phyloP scores from a whole-genome alignment of 306 rosid genomes.

The Dryas drummondii region DNA sequence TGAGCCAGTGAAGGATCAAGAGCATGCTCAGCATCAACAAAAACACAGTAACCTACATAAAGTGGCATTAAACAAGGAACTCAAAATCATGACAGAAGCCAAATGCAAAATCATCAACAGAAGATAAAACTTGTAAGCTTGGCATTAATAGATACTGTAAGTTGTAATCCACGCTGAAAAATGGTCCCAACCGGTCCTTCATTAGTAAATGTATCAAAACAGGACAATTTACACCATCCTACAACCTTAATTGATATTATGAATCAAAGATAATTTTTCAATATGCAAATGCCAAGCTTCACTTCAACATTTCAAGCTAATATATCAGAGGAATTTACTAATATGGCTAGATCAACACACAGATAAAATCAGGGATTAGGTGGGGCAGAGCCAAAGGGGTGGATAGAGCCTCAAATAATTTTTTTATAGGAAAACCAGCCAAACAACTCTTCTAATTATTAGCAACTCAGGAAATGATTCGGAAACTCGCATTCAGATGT shows the following conservation, averaged over 20 bases:
- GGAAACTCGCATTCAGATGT: not conserved
- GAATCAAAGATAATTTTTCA: not conserved
- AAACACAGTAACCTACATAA: constrained; percentile 68
- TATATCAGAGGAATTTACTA: not conserved
- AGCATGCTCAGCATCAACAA: constrained; percentile 95
- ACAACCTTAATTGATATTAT: not conserved
- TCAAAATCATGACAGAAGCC: constrained; percentile 9
- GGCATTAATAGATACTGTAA: not conserved
- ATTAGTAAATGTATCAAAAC: not conserved
- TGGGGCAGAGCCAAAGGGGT: no score
- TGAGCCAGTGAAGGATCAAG: constrained; percentile 79
- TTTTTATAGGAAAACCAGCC: not conserved
- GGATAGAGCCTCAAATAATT: not conserved
- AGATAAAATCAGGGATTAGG: not conserved
- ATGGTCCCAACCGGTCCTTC: not conserved
- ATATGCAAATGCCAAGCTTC: not conserved
- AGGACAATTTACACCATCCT: not conserved
- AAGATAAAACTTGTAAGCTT: constrained; percentile 1
- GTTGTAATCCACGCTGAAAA: not conserved
- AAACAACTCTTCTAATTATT: not conserved
- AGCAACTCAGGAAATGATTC: not conserved
- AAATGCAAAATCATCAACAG: constrained; percentile 12
- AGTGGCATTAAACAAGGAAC: constrained; percentile 22
- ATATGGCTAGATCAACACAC: not conserved
- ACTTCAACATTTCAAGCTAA: not conserved